phyloP scores from a whole-genome alignment of 164 flowering plant species.

The Akebia trifoliata region DNA sequence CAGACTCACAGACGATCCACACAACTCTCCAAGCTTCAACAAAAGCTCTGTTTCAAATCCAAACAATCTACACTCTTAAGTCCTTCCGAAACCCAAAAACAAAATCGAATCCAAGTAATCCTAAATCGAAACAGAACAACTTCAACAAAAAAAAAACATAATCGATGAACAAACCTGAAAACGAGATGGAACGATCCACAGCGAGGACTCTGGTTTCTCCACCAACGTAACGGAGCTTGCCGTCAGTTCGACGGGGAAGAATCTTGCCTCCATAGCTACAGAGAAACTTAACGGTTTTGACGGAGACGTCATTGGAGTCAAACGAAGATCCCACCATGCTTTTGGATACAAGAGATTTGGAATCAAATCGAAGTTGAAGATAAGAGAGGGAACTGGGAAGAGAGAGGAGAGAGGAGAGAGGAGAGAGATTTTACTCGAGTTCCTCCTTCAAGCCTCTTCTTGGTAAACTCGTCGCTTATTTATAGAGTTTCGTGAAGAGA shows the following conservation, averaged over 20 bases:
- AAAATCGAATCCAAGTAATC: neutral
- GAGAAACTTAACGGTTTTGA: conserved; percentile 51
- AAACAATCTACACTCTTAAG: conserved; percentile 6
- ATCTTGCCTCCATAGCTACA: conserved; percentile 85
- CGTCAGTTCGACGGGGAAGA: conserved; percentile 69
- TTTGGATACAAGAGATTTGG: neutral
- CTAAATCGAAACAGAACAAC: neutral
- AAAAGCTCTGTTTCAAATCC: conserved; percentile 41
- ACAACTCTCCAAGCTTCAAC: conserved; percentile 61
- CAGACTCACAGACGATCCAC: conserved; percentile 51
- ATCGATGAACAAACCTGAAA: conserved; percentile 45
- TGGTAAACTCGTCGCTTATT: neutral
- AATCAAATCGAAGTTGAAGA: too few relatives aligned
- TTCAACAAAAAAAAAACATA: neutral
- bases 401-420: neutral
- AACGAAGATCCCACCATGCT: conserved; percentile 34
- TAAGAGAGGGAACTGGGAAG: neutral
- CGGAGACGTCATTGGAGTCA: conserved; percentile 12
- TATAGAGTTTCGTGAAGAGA: neutral
- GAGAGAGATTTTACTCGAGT: neutral
- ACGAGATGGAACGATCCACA: conserved; percentile 61
- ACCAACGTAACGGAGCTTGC: conserved; percentile 73
- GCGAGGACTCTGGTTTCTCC: conserved; percentile 74
- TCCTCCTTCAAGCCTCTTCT: neutral
- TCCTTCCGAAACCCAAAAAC: neutral